Conservation (phyloP, 805 yeast species). For the Kuraishia floccosa region DNA sequence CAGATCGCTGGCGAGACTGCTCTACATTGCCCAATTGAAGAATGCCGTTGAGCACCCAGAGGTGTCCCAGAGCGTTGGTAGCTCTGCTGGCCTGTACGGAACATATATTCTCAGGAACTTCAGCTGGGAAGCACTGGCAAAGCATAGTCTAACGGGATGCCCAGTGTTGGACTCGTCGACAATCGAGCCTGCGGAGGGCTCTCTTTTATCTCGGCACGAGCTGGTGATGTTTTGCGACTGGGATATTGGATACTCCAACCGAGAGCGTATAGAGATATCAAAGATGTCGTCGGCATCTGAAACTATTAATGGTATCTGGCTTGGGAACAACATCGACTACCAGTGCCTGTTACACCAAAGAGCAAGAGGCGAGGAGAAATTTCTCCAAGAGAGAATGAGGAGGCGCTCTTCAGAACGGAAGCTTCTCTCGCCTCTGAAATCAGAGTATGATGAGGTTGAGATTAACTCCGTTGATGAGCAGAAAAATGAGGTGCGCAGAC, state of each 20-base stretch:
- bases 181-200: too few relatives aligned
- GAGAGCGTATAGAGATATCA: conserved; percentile 76
- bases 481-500: conserved; percentile 2
- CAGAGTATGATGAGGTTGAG: neutral
- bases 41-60: conserved; percentile 14
- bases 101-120: conserved; percentile 15
- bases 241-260: conserved; percentile 57
- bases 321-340: conserved; percentile 74
- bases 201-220: conserved; percentile 23
- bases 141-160: too few relatives aligned
- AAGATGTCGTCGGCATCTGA: conserved; percentile 75
- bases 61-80: too few relatives aligned
- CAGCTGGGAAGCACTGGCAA: too few relatives aligned
- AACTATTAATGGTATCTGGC: conserved; percentile 48
- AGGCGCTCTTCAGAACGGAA: neutral
- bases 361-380: too few relatives aligned
- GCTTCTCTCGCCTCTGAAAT: neutral
- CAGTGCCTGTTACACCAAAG: conserved; percentile 25
- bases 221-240: conserved; percentile 38
- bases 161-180: too few relatives aligned
- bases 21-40: conserved; percentile 30
- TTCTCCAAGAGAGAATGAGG: neutral
- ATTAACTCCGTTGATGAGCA: neutral
- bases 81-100: too few relatives aligned
- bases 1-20: conserved; percentile 23